phyloP scores from a whole-genome alignment of 306 rosid species.

The Cucumis hystrix region DNA sequence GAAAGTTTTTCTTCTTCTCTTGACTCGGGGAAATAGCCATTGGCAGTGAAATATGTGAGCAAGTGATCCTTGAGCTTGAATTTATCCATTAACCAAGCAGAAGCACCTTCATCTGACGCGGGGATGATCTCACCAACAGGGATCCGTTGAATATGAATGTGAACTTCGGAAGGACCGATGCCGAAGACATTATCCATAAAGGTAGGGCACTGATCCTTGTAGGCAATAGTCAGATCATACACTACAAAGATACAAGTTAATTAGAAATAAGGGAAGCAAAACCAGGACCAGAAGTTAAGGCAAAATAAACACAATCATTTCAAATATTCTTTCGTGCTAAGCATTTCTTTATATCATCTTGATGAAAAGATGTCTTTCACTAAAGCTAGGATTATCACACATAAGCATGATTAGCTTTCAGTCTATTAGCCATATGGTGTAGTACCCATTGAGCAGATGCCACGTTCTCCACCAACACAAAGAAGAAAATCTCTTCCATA shows the following conservation, averaged over 20 bases:
- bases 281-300: background rate
- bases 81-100: constrained; percentile 52
- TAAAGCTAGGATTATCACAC: background rate
- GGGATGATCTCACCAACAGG: constrained; percentile 55
- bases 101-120: constrained; percentile 34
- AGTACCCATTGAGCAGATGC: background rate
- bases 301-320: background rate
- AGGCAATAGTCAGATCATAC: constrained; percentile 68
- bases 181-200: constrained; percentile 90
- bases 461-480: background rate
- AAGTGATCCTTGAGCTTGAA: constrained; percentile 41
- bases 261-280: background rate
- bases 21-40: constrained; percentile 56
- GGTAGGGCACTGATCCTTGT: constrained; percentile 70
- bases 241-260: constrained; percentile 35
- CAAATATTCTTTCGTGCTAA: background rate
- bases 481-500: background rate
- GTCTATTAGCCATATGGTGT: no score
- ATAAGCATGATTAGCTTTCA: background rate
- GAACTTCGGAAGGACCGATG: constrained; percentile 87
- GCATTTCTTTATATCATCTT: background rate
- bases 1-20: constrained; percentile 41
- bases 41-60: constrained; percentile 43
- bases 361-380: background rate
- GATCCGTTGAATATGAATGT: constrained; percentile 61